These are phyloP conservation scores for Scleroderma citrinum DNA, from an alignment of 768 basidiomycete genomes.

Conservation along the genomic window DNA sequence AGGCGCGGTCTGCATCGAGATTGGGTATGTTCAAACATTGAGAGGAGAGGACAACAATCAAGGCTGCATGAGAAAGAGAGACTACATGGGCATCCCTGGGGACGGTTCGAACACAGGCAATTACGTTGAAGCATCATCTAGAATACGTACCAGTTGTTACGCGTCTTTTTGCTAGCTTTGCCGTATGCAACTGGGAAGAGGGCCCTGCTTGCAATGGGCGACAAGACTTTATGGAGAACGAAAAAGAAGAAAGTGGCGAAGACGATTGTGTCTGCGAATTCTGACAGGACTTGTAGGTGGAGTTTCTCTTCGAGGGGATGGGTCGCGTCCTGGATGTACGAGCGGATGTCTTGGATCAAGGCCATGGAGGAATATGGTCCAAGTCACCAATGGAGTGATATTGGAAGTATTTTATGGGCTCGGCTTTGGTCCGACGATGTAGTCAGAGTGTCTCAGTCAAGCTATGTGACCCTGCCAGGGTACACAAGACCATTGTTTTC, in stretches of 20 bases:
- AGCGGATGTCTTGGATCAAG: constrained; percentile 27
- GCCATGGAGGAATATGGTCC: too few relatives aligned
- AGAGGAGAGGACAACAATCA: constrained; percentile 60
- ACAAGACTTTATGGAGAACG: constrained; percentile 49
- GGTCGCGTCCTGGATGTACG: constrained; percentile 22
- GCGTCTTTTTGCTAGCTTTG: constrained; percentile 38
- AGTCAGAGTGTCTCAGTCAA: background rate
- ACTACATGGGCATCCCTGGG: constrained; percentile 63
- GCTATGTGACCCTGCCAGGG: background rate
- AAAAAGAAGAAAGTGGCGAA: constrained; percentile 54
- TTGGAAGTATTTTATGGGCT: too few relatives aligned
- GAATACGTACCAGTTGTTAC: constrained; percentile 55
- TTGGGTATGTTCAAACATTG: constrained; percentile 44
- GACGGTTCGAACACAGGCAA: background rate
- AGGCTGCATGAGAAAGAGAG: constrained; percentile 66
- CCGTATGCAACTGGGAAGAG: constrained; percentile 48
- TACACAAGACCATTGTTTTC: too few relatives aligned
- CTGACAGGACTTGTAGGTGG: constrained; percentile 49
- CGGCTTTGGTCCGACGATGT: too few relatives aligned
- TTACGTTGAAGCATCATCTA: background rate
- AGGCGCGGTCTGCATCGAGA: constrained; percentile 58
- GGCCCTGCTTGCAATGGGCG: constrained; percentile 45
- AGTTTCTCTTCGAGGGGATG: constrained; percentile 30
- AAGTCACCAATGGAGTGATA: too few relatives aligned
- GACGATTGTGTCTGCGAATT: constrained; percentile 49